phyloP scores from a whole-genome alignment of 371 early-diverging fungal species.

The Lichtheimia corymbifera region DNA sequence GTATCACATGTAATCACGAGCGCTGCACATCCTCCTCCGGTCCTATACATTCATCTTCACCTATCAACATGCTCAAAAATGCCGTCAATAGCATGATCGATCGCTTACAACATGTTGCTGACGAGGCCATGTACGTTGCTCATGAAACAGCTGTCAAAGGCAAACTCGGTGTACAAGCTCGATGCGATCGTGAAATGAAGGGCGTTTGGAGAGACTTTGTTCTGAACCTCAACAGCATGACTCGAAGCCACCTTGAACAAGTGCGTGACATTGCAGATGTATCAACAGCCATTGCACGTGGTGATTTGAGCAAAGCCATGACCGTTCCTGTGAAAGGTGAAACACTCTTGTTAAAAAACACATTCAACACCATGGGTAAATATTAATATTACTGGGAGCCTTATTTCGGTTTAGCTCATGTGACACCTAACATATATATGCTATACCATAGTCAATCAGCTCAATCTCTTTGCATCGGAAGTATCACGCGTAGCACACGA shows the following conservation, averaged over 20 bases:
- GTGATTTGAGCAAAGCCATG: slow-evolving; percentile 71
- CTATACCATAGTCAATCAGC: slow-evolving; percentile 42
- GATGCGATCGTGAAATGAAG: slow-evolving; percentile 51
- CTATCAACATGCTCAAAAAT: slow-evolving; percentile 49
- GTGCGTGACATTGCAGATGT: slow-evolving; percentile 76
- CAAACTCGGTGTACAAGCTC: slow-evolving; percentile 66
- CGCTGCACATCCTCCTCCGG: slow-evolving; percentile 24
- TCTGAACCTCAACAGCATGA: slow-evolving; percentile 68
- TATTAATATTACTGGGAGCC: background rate
- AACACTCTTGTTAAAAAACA: slow-evolving; percentile 68
- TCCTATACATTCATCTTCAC: slow-evolving; percentile 30
- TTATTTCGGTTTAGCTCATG: slow-evolving; percentile 7
- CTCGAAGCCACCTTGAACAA: slow-evolving; percentile 65
- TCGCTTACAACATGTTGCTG: slow-evolving; percentile 54
- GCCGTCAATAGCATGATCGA: slow-evolving; percentile 72
- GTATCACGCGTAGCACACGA: slow-evolving; percentile 56
- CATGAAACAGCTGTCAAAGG: slow-evolving; percentile 68
- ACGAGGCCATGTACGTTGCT: slow-evolving; percentile 63
- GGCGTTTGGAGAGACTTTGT: slow-evolving; percentile 78
- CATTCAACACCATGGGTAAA: slow-evolving; percentile 75
- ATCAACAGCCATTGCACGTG: slow-evolving; percentile 72
- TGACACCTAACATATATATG: background rate
- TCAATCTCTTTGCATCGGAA: slow-evolving; percentile 54
- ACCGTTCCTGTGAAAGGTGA: slow-evolving; percentile 70
- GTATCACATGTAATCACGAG: slow-evolving; percentile 48